Evolutionary conservation across 345 rosid genomes (phyloP).

Genomic region (Dipteronia sinensis): DNA sequence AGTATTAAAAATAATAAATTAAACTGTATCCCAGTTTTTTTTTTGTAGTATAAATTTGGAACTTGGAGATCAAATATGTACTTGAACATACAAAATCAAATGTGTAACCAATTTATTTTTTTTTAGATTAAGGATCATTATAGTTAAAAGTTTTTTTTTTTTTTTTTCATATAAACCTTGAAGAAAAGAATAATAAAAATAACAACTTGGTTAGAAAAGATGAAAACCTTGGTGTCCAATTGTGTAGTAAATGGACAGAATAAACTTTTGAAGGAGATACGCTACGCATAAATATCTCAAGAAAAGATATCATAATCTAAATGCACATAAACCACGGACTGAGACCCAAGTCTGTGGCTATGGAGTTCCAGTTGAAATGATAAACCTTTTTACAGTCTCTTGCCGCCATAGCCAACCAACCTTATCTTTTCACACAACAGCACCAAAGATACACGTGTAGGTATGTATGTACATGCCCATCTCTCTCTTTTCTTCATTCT

Average conservation of each 20-base stretch:
- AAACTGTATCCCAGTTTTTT: too few relatives aligned
- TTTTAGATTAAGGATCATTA: too few relatives aligned
- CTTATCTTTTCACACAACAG: neutral
- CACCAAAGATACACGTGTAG: neutral
- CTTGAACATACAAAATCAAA: too few relatives aligned
- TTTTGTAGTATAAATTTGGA: too few relatives aligned
- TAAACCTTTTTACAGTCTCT: neutral
- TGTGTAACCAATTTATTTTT: too few relatives aligned
- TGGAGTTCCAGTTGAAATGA: slow-evolving; percentile 11
- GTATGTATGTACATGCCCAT: slow-evolving; percentile 9
- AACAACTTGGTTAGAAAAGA: neutral
- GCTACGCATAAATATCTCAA: neutral
- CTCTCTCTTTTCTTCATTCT: neutral
- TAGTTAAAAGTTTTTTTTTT: too few relatives aligned
- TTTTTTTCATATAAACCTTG: neutral
- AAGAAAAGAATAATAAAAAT: too few relatives aligned
- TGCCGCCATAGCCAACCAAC: neutral
- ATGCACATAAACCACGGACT: neutral
- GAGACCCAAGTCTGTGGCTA: neutral
- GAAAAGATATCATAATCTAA: neutral
- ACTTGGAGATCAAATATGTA: too few relatives aligned
- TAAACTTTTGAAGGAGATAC: neutral
- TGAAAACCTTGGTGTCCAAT: neutral
- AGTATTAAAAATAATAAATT: too few relatives aligned
- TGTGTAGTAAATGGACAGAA: neutral